Base-by-base conservation (phyloP, 345 rosid species). In the Gossypium bickii region DNA sequence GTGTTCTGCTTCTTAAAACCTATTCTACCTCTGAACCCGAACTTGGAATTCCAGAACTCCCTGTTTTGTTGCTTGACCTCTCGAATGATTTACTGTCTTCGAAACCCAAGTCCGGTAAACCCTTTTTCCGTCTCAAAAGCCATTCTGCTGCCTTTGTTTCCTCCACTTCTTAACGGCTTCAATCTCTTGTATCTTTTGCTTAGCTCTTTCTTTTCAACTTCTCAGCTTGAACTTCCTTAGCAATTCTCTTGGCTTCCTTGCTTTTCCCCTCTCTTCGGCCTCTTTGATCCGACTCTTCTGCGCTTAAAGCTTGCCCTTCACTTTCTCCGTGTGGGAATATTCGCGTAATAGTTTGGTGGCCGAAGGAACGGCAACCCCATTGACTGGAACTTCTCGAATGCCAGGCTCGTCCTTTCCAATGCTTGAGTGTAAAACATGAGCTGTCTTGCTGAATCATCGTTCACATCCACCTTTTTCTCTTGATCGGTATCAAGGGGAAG, bases 111-210 rank as follows among this genome's bases (percentile, higher is more conserved):
- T 85, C 89, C 58, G 82, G 61, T 12, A 84, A 91, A 17, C 83
- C 85, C 0, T 70, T 92, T 74, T 90, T 87, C 64, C 83, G 85
- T 75, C 85, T 13, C 77, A 78, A 77, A 87, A 89, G 58, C 97
- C 93, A 22, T 92, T 92, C 77, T 85, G 89, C 81, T 94, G 92
- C 85, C 97, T 89, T 82, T 88, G 94, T 76, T 94, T 91, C 84
- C 97, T 88, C 94, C 93, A 88, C 77, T 87, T 88, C 87, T 89
- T 89, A 47, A 94, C 97, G 43, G 89, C 12, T 80, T 92, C 97
- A 45, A 92, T 89, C 25, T 82, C 95, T 12, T 80, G 84, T 74
- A 89, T 90, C 74, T 89, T 92, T 86, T 91, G 92, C 73, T 87
- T 82, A 1, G 93, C 70, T 44, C 92, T 82, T 78, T 91, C 94